Percentiles rank a stretch among this genome's conserved stretches.
Conservation (phyloP, 2,329 filamentous ascomycete genomes). For the Neoascochyta sp. region DNA sequence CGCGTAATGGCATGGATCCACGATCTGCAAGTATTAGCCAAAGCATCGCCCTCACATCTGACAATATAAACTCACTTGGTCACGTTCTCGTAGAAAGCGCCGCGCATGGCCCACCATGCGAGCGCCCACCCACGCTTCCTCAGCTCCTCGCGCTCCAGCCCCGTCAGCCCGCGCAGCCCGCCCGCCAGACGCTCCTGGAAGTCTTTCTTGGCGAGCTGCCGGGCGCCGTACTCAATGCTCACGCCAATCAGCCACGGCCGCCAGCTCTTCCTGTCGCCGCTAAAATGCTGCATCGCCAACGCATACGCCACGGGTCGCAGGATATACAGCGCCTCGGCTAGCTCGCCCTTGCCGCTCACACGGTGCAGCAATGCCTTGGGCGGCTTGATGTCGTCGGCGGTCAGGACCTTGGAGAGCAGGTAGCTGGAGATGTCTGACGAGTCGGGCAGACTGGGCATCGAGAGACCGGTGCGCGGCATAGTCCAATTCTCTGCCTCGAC, state of each 20-base stretch:
- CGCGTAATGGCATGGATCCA: constrained; percentile 66
- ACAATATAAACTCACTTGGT: constrained; percentile 54
- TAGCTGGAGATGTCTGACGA: constrained; percentile 81
- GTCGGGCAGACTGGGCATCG: constrained; percentile 76
- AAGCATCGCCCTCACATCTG: not conserved
- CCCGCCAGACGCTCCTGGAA: constrained; percentile 61
- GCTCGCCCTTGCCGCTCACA: constrained; percentile 67
- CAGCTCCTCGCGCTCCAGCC: constrained; percentile 86
- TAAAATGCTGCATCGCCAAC: constrained; percentile 70
- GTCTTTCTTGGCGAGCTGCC: constrained; percentile 73
- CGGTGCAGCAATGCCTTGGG: constrained; percentile 81
- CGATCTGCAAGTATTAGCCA: constrained; percentile 41
- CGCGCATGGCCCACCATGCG: constrained; percentile 94
- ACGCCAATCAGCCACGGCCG: constrained; percentile 86
- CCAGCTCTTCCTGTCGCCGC: constrained; percentile 75
- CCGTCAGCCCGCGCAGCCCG: constrained; percentile 71
- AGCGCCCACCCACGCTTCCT: constrained; percentile 83
- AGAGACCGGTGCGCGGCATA: constrained; percentile 92
- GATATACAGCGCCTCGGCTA: constrained; percentile 90
- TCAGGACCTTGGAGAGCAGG: constrained; percentile 83
- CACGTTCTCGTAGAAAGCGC: constrained; percentile 93
- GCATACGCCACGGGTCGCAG: constrained; percentile 85
- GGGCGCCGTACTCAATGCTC: constrained; percentile 78
- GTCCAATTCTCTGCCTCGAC: constrained; percentile 60
- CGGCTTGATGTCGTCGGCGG: constrained; percentile 93